phyloP scores from a whole-genome alignment of 768 basidiomycete genomes.

The Phaeolepiota aurea region DNA sequence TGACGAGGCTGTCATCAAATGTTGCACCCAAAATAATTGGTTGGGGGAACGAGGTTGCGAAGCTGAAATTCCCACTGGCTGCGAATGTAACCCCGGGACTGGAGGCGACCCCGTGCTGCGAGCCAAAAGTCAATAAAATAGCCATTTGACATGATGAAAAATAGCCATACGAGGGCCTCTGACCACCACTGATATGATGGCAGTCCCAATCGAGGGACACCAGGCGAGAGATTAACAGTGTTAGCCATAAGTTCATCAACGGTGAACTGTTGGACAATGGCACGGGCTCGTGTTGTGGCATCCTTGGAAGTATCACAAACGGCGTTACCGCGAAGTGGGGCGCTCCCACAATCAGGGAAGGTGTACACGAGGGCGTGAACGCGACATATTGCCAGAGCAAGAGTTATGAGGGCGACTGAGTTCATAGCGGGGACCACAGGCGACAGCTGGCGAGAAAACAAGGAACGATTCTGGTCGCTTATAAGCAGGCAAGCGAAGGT shows the following conservation, averaged over 20 bases:
- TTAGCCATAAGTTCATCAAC: slow-evolving; percentile 42
- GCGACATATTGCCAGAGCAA: slow-evolving; percentile 5
- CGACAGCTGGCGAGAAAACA: neutral
- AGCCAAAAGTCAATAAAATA: slow-evolving; percentile 3
- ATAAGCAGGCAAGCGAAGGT: neutral
- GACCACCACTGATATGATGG: slow-evolving; percentile 56
- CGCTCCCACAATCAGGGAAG: slow-evolving; percentile 42
- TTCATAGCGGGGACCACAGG: neutral
- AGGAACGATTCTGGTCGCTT: neutral
- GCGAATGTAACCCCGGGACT: slow-evolving; percentile 48
- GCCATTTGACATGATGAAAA: neutral
- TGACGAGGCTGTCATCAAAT: slow-evolving; percentile 46
- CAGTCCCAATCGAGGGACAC: slow-evolving; percentile 46
- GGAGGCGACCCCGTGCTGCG: slow-evolving; percentile 44
- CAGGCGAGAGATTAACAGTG: slow-evolving; percentile 39
- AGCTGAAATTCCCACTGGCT: slow-evolving; percentile 40
- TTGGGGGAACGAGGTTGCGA: slow-evolving; percentile 51
- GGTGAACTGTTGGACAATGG: slow-evolving; percentile 40
- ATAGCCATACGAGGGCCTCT: slow-evolving; percentile 38
- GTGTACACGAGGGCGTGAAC: slow-evolving; percentile 15
- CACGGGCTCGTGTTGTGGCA: slow-evolving; percentile 37
- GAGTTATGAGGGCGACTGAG: neutral
- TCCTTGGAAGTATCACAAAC: slow-evolving; percentile 41
- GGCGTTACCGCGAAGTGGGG: slow-evolving; percentile 33
- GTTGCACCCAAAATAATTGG: slow-evolving; percentile 47